Evolutionary conservation across 2,329 filamentous ascomycete genomes (phyloP).

Genomic region (Penicillium concentricum): DNA sequence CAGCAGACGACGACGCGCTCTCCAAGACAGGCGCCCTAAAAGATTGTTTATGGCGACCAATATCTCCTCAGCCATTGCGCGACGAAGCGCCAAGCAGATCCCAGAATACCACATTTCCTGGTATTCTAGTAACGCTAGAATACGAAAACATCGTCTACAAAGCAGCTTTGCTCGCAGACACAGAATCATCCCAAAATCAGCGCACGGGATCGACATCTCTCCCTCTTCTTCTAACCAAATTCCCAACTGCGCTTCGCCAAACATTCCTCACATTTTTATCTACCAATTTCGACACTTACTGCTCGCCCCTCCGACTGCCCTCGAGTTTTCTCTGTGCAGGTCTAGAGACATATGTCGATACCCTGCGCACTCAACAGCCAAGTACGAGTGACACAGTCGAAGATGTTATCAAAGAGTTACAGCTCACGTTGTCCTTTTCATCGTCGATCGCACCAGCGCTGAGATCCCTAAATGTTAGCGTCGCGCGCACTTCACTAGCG

Average conservation of each 20-base stretch:
- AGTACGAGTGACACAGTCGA: conserved; percentile 21
- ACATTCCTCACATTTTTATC: conserved; percentile 51
- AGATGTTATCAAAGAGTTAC: conserved; percentile 39
- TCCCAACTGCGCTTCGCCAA: conserved; percentile 51
- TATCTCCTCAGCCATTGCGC: conserved; percentile 35
- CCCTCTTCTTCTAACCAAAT: conserved; percentile 52
- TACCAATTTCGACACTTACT: conserved; percentile 52
- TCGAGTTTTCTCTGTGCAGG: conserved; percentile 46
- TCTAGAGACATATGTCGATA: conserved; percentile 41
- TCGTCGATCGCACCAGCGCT: conserved; percentile 34
- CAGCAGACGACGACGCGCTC: conserved; percentile 38
- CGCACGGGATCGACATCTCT: conserved; percentile 46
- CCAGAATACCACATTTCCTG: conserved; percentile 27
- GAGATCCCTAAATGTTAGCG: conserved; percentile 34
- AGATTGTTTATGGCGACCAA: conserved; percentile 46
- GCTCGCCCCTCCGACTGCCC: conserved; percentile 45
- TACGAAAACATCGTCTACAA: conserved; percentile 53
- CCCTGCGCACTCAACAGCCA: conserved; percentile 5
- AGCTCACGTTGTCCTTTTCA: conserved; percentile 41
- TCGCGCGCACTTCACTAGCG: conserved; percentile 31
- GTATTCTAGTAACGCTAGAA: conserved; percentile 50
- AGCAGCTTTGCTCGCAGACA: conserved; percentile 49
- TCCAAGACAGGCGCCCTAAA: conserved; percentile 49
- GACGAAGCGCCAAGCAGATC: conserved; percentile 27
- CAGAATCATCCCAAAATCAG: conserved; percentile 17